phyloP scores from a whole-genome alignment of 768 basidiomycete species.

The Thelephora aurantiotincta region DNA sequence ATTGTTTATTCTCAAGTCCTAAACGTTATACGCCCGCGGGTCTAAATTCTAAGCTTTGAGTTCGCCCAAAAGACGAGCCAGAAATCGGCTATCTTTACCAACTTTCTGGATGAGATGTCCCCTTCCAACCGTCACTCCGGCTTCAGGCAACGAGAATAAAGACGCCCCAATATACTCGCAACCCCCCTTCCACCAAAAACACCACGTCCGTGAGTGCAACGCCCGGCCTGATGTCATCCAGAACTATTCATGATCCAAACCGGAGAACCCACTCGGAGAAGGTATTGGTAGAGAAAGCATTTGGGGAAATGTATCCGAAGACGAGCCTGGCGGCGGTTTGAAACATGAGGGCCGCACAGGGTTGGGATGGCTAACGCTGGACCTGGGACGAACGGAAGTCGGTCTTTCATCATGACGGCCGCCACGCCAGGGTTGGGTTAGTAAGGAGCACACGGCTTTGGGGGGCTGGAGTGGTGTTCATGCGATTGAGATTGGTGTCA shows the following conservation, averaged over 20 bases:
- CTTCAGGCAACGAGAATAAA: too few relatives aligned
- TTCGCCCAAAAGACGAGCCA: too few relatives aligned
- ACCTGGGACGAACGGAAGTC: constrained; percentile 82
- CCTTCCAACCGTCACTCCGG: too few relatives aligned
- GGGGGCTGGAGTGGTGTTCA: constrained; percentile 93
- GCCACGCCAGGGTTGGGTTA: constrained; percentile 92
- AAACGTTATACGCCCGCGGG: too few relatives aligned
- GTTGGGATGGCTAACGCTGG: constrained; percentile 94
- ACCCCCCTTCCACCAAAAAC: too few relatives aligned
- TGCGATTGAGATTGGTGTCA: constrained; percentile 83
- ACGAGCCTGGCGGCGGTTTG: constrained; percentile 81
- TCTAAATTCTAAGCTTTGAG: too few relatives aligned
- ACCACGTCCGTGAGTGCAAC: too few relatives aligned
- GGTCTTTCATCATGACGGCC: constrained; percentile 96
- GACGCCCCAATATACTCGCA: too few relatives aligned
- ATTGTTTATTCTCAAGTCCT: too few relatives aligned
- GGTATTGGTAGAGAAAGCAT: constrained; percentile 86
- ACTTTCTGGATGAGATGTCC: too few relatives aligned
- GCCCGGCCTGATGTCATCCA: too few relatives aligned
- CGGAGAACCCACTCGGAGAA: constrained; percentile 87
- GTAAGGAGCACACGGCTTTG: constrained; percentile 85
- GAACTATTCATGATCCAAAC: constrained; percentile 99
- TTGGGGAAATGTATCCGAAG: constrained; percentile 84
- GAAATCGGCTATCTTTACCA: too few relatives aligned
- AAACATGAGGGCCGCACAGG: constrained; percentile 93